These are phyloP conservation scores for Lepraria neglecta DNA, from an alignment of 495 filamentous ascomycete species.

Conservation along the genomic window DNA sequence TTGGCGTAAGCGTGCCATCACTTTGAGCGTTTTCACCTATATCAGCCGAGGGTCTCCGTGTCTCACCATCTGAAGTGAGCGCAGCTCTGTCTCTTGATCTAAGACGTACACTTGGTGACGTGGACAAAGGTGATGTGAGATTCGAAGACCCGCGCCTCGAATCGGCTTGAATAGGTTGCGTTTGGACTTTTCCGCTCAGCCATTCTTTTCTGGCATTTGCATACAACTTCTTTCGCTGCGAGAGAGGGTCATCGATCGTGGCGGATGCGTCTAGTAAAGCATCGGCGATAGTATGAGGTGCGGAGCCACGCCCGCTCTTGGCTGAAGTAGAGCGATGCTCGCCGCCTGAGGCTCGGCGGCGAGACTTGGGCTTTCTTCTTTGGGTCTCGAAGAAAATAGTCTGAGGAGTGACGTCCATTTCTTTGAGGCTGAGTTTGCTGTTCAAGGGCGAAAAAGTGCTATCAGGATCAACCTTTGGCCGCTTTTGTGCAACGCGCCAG, in stretches of 20 bases:
- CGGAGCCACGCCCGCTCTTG: conserved; percentile 42
- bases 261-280: conserved; percentile 89
- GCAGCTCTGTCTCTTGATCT: background rate
- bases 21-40: conserved; percentile 12
- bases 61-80: background rate
- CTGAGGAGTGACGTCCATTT: conserved; percentile 67
- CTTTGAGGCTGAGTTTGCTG: conserved; percentile 62
- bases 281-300: conserved; percentile 75
- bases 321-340: conserved; percentile 24
- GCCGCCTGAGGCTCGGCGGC: conserved; percentile 35
- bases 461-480: conserved; percentile 48
- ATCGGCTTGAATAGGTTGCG: conserved; percentile 20
- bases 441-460: conserved; percentile 48
- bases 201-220: conserved; percentile 47
- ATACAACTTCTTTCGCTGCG: conserved; percentile 51
- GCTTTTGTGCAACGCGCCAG: conserved; percentile 72
- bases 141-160: conserved; percentile 37
- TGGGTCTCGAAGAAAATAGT: conserved; percentile 78
- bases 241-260: conserved; percentile 65
- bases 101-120: conserved; percentile 12
- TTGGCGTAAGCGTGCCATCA: conserved; percentile 26
- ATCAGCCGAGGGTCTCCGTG: conserved; percentile 7
- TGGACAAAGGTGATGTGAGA: conserved; percentile 10
- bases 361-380: conserved; percentile 48
- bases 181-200: conserved; percentile 30